A percentile compares a stretch with the other conserved stretches of the same genome.
Conservation (phyloP, 2,329 filamentous ascomycete species). For the Chrysosporium keratinophilum region DNA sequence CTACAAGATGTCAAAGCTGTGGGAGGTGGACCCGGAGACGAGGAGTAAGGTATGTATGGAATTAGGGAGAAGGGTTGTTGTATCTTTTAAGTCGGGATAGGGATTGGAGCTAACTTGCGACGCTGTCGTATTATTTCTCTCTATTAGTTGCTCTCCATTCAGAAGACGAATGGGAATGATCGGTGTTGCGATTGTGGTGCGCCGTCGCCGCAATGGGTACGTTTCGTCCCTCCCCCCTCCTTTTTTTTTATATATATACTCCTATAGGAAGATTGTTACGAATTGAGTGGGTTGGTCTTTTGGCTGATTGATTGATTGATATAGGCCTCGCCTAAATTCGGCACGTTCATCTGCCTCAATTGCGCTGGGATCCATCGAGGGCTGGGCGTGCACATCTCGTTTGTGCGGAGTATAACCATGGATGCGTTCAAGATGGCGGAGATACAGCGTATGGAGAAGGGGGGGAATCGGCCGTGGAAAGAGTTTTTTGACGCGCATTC, state of each 20-base stretch:
- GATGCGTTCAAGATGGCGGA: conserved; percentile 92
- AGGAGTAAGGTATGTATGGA: conserved; percentile 61
- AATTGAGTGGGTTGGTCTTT: background rate
- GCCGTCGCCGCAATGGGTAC: conserved; percentile 94
- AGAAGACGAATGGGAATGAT: conserved; percentile 82
- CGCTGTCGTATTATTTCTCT: too few relatives aligned
- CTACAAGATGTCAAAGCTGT: conserved; percentile 59
- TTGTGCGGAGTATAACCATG: conserved; percentile 96
- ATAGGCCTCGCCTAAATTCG: conserved; percentile 79
- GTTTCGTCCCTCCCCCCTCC: conserved; percentile 18
- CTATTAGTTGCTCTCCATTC: conserved; percentile 83
- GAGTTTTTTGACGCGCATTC: conserved; percentile 71
- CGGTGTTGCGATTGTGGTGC: conserved; percentile 91
- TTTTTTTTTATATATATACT: too few relatives aligned
- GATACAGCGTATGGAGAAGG: conserved; percentile 85
- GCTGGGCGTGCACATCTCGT: conserved; percentile 94
- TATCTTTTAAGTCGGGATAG: too few relatives aligned
- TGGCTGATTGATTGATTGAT: conserved; percentile 1
- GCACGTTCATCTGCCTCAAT: conserved; percentile 94
- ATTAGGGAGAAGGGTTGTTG: too few relatives aligned
- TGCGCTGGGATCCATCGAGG: conserved; percentile 92
- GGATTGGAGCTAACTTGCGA: background rate
- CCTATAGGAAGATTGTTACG: background rate
- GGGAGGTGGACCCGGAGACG: conserved; percentile 98
- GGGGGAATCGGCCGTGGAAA: conserved; percentile 81